Conservation (phyloP, 2,329 filamentous ascomycete species). For the Drechslerella dactyloides region DNA sequence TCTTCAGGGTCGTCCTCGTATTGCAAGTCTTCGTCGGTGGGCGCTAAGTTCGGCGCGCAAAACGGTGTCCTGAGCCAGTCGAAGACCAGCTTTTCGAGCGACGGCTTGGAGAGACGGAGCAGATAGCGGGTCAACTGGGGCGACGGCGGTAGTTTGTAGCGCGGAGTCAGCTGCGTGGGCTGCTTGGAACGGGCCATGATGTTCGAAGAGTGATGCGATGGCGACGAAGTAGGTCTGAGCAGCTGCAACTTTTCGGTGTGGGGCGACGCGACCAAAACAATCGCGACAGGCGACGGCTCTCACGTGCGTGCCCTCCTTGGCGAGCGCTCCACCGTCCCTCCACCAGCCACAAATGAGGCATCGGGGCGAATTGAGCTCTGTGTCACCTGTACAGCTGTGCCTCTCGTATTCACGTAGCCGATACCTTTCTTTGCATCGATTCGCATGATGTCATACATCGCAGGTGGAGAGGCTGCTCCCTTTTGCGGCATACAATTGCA, state of each 20-base stretch:
- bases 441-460: no score
- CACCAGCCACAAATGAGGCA: not conserved
- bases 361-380: no score
- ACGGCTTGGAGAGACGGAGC: constrained; percentile 37
- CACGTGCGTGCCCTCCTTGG: not conserved
- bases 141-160: constrained; percentile 34
- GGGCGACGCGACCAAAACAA: constrained; percentile 9
- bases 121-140: constrained; percentile 42
- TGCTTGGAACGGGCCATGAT: constrained; percentile 41
- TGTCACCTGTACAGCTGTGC: no score
- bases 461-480: no score
- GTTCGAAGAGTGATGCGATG: not conserved
- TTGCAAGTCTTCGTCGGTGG: constrained; percentile 40
- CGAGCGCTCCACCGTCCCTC: not conserved
- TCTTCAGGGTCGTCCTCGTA: constrained; percentile 31
- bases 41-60: constrained; percentile 36
- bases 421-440: no score
- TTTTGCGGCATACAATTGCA: no score
- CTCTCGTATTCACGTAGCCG: no score
- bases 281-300: not conserved
- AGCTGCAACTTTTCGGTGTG: not conserved
- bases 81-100: constrained; percentile 46
- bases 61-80: constrained; percentile 43
- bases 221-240: constrained; percentile 3
- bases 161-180: constrained; percentile 27